Conservation (phyloP, 2,329 filamentous ascomycete genomes). For the Sporothrix sp. region DNA sequence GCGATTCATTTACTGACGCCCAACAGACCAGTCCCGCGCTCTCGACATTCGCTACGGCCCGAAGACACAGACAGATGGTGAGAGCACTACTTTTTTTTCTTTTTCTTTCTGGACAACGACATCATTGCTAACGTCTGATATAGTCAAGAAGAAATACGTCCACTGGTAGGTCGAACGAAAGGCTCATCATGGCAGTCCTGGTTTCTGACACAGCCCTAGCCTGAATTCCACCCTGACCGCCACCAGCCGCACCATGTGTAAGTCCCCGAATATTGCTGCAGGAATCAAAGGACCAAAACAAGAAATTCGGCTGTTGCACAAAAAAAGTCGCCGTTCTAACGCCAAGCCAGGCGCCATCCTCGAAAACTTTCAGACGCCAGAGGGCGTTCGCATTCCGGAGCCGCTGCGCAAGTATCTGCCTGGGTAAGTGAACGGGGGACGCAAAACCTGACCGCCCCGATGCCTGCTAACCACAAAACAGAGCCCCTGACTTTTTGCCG, state of each 20-base stretch:
- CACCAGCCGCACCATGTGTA: slow-evolving; percentile 40
- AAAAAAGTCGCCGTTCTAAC: not conserved
- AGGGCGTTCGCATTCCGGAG: slow-evolving; percentile 73
- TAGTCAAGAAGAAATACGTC: slow-evolving; percentile 75
- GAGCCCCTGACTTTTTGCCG: slow-evolving; percentile 73
- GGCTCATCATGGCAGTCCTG: not conserved
- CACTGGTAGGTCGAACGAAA: slow-evolving; percentile 46
- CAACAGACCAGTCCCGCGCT: slow-evolving; percentile 68
- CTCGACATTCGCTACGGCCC: slow-evolving; percentile 85
- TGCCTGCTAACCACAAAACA: not conserved
- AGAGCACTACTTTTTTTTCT: slow-evolving; percentile 24
- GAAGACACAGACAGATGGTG: slow-evolving; percentile 67
- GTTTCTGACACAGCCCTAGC: slow-evolving; percentile 7
- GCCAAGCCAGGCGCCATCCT: slow-evolving; percentile 43
- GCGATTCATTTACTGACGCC: not conserved
- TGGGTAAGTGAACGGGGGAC: slow-evolving; percentile 33
- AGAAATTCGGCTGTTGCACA: not conserved
- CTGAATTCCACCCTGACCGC: slow-evolving; percentile 53
- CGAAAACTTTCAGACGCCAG: slow-evolving; percentile 92
- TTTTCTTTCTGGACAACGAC: not conserved
- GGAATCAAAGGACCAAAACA: no score
- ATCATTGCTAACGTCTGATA: not conserved
- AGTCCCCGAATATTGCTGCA: not conserved
- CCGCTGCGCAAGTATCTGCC: slow-evolving; percentile 83
- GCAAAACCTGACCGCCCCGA: not conserved